Evolutionary conservation across 371 early-diverging fungal species (phyloP).

Genomic region (Syncephalastrum sp.): DNA sequence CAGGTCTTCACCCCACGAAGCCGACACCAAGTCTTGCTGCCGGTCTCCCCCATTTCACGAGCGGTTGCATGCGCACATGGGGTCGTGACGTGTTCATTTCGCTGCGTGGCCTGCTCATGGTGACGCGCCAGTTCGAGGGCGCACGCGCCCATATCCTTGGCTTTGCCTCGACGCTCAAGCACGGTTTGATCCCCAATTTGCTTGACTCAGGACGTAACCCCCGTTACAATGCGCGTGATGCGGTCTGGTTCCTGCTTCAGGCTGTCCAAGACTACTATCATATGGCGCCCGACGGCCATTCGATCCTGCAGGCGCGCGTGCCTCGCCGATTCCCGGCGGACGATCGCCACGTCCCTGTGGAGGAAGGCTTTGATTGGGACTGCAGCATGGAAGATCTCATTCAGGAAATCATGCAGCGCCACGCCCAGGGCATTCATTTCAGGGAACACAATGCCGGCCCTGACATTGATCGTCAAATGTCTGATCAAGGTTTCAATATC

Average conservation of each 20-base stretch:
- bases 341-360: slow-evolving; percentile 68
- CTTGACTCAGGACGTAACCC: slow-evolving; percentile 84
- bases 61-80: slow-evolving; percentile 95
- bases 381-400: slow-evolving; percentile 81
- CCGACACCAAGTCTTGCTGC: slow-evolving; percentile 79
- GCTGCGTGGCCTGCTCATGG: slow-evolving; percentile 81
- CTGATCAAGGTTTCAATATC: slow-evolving; percentile 86
- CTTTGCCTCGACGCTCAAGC: slow-evolving; percentile 86
- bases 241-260: slow-evolving; percentile 95
- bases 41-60: slow-evolving; percentile 95
- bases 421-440: slow-evolving; percentile 91
- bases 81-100: slow-evolving; percentile 96
- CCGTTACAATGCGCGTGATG: slow-evolving; percentile 95
- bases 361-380: slow-evolving; percentile 63
- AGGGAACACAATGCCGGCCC: slow-evolving; percentile 95
- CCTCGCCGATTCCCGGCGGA: slow-evolving; percentile 82
- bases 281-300: slow-evolving; percentile 71
- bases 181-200: slow-evolving; percentile 95
- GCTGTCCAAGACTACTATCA: slow-evolving; percentile 87
- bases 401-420: slow-evolving; percentile 90
- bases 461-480: slow-evolving; percentile 88
- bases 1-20: slow-evolving; percentile 75
- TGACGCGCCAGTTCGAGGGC: slow-evolving; percentile 78
- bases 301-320: slow-evolving; percentile 71
- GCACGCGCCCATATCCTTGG: slow-evolving; percentile 85